Conservation (phyloP, 768 basidiomycete species). For the Rhizopogon sp. region DNA sequence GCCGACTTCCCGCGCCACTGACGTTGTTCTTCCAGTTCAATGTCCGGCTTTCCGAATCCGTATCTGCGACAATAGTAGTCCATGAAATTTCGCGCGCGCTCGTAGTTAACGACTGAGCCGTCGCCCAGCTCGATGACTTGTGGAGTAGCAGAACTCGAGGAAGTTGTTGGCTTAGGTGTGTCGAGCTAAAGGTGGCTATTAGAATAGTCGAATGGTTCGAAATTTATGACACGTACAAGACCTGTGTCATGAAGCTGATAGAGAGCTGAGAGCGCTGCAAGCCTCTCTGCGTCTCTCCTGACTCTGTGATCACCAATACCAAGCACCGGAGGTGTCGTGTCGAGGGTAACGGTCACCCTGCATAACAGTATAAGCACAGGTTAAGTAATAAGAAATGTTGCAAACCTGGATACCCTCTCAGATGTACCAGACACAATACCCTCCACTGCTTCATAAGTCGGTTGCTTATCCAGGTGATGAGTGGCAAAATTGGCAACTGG, state of each 20-base stretch:
- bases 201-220: conserved; percentile 1
- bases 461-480: conserved; percentile 11
- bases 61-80: conserved; percentile 89
- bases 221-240: conserved; percentile 45
- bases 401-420: conserved; percentile 1
- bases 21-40: conserved; percentile 44
- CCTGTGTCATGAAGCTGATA: conserved; percentile 62
- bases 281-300: conserved; percentile 62
- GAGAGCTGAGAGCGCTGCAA: conserved; percentile 73
- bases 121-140: conserved; percentile 47
- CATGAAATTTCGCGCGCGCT: conserved; percentile 84
- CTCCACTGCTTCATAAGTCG: conserved; percentile 24
- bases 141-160: conserved; percentile 3
- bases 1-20: conserved; percentile 15
- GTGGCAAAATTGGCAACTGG: conserved; percentile 40
- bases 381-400: not conserved
- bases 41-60: conserved; percentile 66
- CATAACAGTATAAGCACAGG: conserved; percentile 1
- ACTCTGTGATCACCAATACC: conserved; percentile 58
- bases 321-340: conserved; percentile 33
- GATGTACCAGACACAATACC: conserved; percentile 12
- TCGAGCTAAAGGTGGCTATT: conserved; percentile 19
- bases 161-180: conserved; percentile 17
- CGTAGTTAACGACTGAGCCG: conserved; percentile 57
- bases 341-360: conserved; percentile 21